Evolutionary conservation across 2,329 filamentous ascomycete species (phyloP), one percentile per base, ranked within the genome.

Genomic region (Penicillium frequentans): DNA sequence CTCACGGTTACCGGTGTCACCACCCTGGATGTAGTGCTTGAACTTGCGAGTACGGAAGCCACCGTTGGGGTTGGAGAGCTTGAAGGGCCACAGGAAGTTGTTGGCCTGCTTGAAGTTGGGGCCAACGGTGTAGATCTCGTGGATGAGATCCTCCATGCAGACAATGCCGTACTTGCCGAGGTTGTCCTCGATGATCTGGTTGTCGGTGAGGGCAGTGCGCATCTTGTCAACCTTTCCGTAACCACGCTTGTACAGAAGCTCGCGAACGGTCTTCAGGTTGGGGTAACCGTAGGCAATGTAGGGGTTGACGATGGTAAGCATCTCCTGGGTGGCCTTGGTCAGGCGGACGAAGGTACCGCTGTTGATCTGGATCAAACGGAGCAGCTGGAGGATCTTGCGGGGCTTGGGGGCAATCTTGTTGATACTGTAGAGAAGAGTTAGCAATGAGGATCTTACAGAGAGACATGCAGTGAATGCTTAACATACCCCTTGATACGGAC

Each of bases 401-500:
- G 96, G 96, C 90, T 99, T 98, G 73, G 95, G 95, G 78, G 96
- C 88, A 75, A 99, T 98, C 90, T 99, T 99, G 91, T 98, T 98
- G 92, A 99, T 98, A 96, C 93, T 89, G 64, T 7, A 23, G 21
- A 27, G 3, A 24, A 19, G 54, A n/a, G 64, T 64, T 49, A 67
- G 56, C 33, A 31, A 39, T 33, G 21, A 13, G 16, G 1, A 2
- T 39, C 35, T 19, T 16, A 26, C 9, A 46, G 3, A 45, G 23
- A 19, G 2, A 27, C 14, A 14, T 29, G 23, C 23, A 10, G 16
- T 46, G 16, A 3, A n/a, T 27, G 26, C 24, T 26, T 26, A n/a
- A 31, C 85, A 70, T 81, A 89, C 87, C 88, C 95, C 91, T 99
- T 99, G 87, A 99, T 99, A 80, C 95, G 93, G 81, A 98, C 84